phyloP scores from a whole-genome alignment of 1,139 yeast genomes.

The Pichiaceae sp. region DNA sequence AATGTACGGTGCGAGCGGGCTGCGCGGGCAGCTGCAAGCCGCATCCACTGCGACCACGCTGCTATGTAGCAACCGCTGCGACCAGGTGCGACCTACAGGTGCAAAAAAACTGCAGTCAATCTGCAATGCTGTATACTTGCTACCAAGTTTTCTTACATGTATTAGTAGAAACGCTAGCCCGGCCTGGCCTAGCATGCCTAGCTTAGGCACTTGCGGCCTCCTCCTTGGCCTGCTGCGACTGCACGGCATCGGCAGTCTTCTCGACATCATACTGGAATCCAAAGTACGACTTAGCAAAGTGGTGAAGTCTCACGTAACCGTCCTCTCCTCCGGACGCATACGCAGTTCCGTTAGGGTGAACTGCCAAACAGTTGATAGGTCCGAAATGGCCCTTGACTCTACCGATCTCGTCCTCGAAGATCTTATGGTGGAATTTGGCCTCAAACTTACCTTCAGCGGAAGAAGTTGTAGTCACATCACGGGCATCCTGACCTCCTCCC shows the following conservation, averaged over 20 bases:
- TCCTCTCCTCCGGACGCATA: constrained; percentile 98
- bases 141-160: too few species aligned
- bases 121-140: too few species aligned
- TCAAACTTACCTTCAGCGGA: constrained; percentile 95
- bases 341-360: constrained; percentile 89
- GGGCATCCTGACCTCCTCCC: constrained; percentile 99
- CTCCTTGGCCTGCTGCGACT: constrained; percentile 10
- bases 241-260: constrained; percentile 49
- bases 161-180: too few species aligned
- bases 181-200: too few species aligned
- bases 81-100: too few species aligned
- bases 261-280: constrained; percentile 92
- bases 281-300: constrained; percentile 84
- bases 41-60: too few species aligned
- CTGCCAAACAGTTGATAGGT: constrained; percentile 89
- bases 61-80: too few species aligned
- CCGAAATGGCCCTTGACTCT: constrained; percentile 98
- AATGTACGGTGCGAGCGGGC: too few species aligned
- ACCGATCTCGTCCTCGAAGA: constrained; percentile 92
- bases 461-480: constrained; percentile 93
- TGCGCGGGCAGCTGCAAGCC: too few species aligned
- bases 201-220: too few species aligned
- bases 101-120: too few species aligned
- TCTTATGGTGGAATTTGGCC: constrained; percentile 91
- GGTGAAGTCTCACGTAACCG: constrained; percentile 91